phyloP scores from a whole-genome alignment of 2,329 filamentous ascomycete species.

The Spiromastix sp. region DNA sequence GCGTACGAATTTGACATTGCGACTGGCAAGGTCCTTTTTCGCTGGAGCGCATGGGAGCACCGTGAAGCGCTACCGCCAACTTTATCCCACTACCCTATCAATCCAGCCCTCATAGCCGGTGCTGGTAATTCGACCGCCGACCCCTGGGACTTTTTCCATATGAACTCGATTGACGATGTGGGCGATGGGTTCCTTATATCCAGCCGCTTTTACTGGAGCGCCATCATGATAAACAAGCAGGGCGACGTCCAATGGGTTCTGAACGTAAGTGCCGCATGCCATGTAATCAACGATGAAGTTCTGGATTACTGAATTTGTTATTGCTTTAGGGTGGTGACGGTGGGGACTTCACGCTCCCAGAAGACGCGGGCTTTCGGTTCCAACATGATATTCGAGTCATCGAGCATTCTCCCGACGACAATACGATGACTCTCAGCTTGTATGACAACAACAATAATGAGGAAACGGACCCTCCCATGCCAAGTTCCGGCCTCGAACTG shows the following conservation, averaged over 20 bases:
- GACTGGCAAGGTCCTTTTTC: no score
- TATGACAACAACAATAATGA: conserved; percentile 6
- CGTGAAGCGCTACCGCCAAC: no score
- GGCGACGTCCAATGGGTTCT: conserved; percentile 7
- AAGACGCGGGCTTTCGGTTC: conserved; percentile 9
- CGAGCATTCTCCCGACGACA: background rate
- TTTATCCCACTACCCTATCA: no score
- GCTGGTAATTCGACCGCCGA: conserved; percentile 3
- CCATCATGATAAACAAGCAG: conserved; percentile 3
- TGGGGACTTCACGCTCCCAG: conserved; percentile 10
- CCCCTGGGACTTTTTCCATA: conserved; percentile 10
- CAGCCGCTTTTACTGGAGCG: conserved; percentile 5
- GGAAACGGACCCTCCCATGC: conserved; percentile 3
- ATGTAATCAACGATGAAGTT: background rate
- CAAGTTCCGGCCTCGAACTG: no score
- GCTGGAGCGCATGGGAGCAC: no score
- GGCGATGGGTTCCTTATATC: conserved; percentile 10
- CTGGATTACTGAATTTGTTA: background rate
- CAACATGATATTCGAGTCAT: conserved; percentile 6
- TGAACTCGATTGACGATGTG: conserved; percentile 8
- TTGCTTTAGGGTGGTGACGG: conserved; percentile 8
- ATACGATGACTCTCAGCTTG: conserved; percentile 5
- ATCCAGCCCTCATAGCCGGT: no score
- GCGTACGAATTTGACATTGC: no score
- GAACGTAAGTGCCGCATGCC: conserved; percentile 5